A percentile compares a stretch with the other conserved stretches of the same genome.
These are phyloP conservation scores for Stachybotrys chartarum DNA, from an alignment of 2,329 filamentous ascomycete species.

Conservation along the genomic window DNA sequence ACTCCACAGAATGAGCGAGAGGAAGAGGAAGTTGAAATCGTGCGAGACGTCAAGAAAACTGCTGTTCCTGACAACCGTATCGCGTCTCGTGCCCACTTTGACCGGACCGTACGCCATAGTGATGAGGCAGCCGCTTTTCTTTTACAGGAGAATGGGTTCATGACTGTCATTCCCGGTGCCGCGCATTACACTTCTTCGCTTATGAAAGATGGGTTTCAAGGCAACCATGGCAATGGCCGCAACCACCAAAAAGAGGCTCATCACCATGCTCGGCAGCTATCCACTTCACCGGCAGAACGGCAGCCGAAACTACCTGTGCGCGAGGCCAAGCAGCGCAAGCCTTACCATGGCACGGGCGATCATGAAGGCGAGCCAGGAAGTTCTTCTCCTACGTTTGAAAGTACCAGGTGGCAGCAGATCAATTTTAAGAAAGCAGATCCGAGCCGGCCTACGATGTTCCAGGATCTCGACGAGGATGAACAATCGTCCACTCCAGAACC, in stretches of 20 bases:
- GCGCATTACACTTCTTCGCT: conserved; percentile 15
- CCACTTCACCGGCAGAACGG: conserved; percentile 14
- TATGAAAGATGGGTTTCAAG: conserved; percentile 26
- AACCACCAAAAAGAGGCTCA: conserved; percentile 10
- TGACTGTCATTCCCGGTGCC: conserved; percentile 23
- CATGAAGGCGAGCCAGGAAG: conserved; percentile 12
- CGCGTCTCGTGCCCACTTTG: conserved; percentile 1
- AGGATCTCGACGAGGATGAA: conserved; percentile 15
- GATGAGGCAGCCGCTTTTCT: conserved; percentile 17
- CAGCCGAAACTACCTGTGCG: conserved; percentile 32
- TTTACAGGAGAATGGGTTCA: conserved; percentile 27
- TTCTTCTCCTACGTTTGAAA: conserved; percentile 16
- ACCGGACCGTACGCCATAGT: conserved; percentile 5
- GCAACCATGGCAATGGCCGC: conserved; percentile 9
- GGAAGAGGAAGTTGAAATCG: conserved; percentile 1
- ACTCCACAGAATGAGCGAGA: conserved; percentile 26
- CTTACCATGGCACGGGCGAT: conserved; percentile 14
- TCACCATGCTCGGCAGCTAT: conserved; percentile 9
- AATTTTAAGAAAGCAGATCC: conserved; percentile 8
- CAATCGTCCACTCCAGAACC: conserved; percentile 9
- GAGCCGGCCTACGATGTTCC: conserved; percentile 9
- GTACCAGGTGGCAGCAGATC: conserved; percentile 10
- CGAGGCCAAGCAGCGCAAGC: conserved; percentile 21
- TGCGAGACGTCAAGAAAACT: background rate
- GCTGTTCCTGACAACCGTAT: background rate